Percentiles rank a stretch among this genome's conserved stretches.
Evolutionary conservation across 2,329 filamentous ascomycete species (phyloP).

Genomic region (Epichloe amarillans): DNA sequence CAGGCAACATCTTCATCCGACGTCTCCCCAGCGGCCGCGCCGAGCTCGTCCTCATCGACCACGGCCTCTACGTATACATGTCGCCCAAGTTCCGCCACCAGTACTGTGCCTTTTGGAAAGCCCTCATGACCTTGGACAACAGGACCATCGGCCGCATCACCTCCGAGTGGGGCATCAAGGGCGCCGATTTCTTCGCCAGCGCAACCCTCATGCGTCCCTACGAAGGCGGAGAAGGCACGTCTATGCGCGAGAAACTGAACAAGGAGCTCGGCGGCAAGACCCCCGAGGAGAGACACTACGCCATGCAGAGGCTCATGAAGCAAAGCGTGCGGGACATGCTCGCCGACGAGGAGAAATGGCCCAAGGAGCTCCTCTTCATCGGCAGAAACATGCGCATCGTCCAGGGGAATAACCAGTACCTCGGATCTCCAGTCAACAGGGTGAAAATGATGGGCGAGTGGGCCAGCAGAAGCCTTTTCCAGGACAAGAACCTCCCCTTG

Average conservation of each 20-base stretch:
- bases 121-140: slow-evolving; percentile 88
- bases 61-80: slow-evolving; percentile 93
- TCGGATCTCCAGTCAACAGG: slow-evolving; percentile 79
- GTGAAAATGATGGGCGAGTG: slow-evolving; percentile 89
- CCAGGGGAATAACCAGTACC: slow-evolving; percentile 82
- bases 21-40: slow-evolving; percentile 68
- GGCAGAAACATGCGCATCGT: slow-evolving; percentile 86
- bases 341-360: slow-evolving; percentile 76
- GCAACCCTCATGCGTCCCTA: slow-evolving; percentile 86
- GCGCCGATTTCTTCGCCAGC: slow-evolving; percentile 80
- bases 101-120: slow-evolving; percentile 87
- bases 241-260: slow-evolving; percentile 51
- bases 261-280: slow-evolving; percentile 45
- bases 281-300: slow-evolving; percentile 64
- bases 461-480: slow-evolving; percentile 73
- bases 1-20: slow-evolving; percentile 92
- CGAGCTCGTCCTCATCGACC: slow-evolving; percentile 91
- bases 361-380: slow-evolving; percentile 83
- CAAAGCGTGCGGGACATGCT: slow-evolving; percentile 55
- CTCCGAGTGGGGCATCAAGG: slow-evolving; percentile 72
- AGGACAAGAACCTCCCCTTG: slow-evolving; percentile 52
- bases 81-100: slow-evolving; percentile 68
- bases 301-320: slow-evolving; percentile 78
- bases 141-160: slow-evolving; percentile 60
- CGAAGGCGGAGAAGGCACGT: slow-evolving; percentile 58